phyloP scores from a whole-genome alignment of 768 basidiomycete genomes.

The Pulveroboletus sp. region DNA sequence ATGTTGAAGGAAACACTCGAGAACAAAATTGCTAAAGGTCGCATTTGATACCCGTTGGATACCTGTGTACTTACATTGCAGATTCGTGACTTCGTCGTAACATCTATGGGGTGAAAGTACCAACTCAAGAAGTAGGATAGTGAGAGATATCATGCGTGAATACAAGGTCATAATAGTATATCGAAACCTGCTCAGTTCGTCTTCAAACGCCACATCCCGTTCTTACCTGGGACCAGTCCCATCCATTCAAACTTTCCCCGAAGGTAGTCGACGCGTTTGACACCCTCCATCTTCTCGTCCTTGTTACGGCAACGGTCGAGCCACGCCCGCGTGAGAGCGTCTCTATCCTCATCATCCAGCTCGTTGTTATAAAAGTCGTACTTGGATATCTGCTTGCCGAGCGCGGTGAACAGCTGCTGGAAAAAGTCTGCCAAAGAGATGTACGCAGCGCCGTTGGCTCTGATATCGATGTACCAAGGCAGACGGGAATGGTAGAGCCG shows the following conservation, averaged over 20 bases:
- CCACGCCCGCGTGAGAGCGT: slow-evolving; percentile 44
- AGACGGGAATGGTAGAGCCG: slow-evolving; percentile 55
- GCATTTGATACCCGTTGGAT: too few relatives aligned
- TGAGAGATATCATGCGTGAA: neutral
- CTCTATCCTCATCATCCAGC: slow-evolving; percentile 44
- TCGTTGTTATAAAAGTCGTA: slow-evolving; percentile 61
- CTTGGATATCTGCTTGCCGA: slow-evolving; percentile 44
- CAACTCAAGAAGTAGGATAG: neutral
- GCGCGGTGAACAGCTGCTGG: slow-evolving; percentile 40
- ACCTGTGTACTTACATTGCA: neutral
- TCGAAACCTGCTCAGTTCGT: slow-evolving; percentile 30
- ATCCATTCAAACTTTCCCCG: slow-evolving; percentile 49
- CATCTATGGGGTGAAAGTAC: neutral
- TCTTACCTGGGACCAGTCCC: slow-evolving; percentile 51
- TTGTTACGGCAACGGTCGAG: slow-evolving; percentile 40
- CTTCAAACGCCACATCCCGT: slow-evolving; percentile 68
- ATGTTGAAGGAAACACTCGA: too few relatives aligned
- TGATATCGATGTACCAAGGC: slow-evolving; percentile 69
- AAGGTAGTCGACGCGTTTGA: slow-evolving; percentile 60
- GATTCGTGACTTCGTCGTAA: neutral
- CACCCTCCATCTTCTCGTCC: slow-evolving; percentile 39
- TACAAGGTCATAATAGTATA: neutral
- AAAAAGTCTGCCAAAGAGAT: slow-evolving; percentile 60
- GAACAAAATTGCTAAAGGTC: too few relatives aligned
- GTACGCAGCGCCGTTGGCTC: slow-evolving; percentile 42